Base-by-base conservation (phyloP, 1,284 basidiomycete species). In the Fomitopsis betulina region DNA sequence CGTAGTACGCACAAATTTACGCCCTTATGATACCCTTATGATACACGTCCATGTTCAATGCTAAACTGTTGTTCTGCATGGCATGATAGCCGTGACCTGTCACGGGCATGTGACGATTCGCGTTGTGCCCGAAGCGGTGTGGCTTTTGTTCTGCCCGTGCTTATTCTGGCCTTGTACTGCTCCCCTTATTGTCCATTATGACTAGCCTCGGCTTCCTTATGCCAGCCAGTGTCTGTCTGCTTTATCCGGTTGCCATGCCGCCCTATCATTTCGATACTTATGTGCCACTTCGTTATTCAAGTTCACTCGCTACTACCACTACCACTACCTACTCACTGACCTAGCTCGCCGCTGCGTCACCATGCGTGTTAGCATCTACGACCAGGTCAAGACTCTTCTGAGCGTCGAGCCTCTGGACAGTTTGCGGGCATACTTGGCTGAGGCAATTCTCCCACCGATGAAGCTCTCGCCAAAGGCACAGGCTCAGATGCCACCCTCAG, bases 371-470 rank as follows among this genome's bases (percentile, higher is more conserved):
- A 30, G 39, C 21, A 6, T 54, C 27, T 38, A 30, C 32, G 40
- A 54, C 15, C 42, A 40, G 2, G 53, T 55, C 4, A 43, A 55
- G 32, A 32, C 53, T 43, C 25, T 49, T 9, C 5, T 58, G 37
- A 45, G 49, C 39, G 19, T 35, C 19, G 42, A 42, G 19, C 52
- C 57, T 12, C 21, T 45, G 23, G 23, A 33, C 9, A 54, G 49
- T 13, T 52, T 58, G 7, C 39, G 53, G 25, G 37, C 17, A 38
- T 59, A 59, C 62, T 68, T 85, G 4, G 73, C 72, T 27, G 70
- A 75, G 50, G 78, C 80, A 17, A 67, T 55, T 6, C 76, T 87
- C 21, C 85, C 86, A 0, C 58, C 57, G 7, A 79, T 87, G 74
- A 63, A 63, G 17, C 69, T 76, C 42, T 70, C 72, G 56, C 60